Conservation (phyloP, 2,329 filamentous ascomycete species). For the Keithomyces neogunnii region DNA sequence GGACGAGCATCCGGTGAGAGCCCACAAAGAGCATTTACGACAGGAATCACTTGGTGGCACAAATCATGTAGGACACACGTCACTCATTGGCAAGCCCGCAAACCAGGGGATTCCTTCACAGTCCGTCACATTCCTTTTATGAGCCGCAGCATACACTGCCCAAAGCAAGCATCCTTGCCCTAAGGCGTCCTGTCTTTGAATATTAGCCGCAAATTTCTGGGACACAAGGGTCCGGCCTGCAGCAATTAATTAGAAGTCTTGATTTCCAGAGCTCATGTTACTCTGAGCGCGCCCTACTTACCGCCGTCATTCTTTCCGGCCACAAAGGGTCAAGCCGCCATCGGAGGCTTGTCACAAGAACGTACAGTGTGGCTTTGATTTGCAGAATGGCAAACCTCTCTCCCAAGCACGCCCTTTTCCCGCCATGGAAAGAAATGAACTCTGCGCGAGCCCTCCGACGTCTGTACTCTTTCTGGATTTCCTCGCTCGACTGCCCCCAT, state of each 20-base stretch:
- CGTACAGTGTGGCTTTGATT: conserved; percentile 24
- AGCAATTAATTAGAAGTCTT: background rate
- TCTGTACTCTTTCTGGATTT: conserved; percentile 25
- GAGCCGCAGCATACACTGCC: no score
- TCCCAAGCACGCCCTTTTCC: conserved; percentile 29
- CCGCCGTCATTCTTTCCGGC: conserved; percentile 23
- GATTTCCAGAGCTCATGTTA: background rate
- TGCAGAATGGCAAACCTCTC: conserved; percentile 31
- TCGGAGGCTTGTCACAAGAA: conserved; percentile 17
- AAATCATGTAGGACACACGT: no score
- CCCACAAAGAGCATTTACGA: no score
- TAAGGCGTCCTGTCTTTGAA: background rate
- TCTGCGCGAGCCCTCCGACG: conserved; percentile 25
- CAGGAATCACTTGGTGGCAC: no score
- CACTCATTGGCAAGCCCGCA: no score
- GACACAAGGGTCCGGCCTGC: conserved; percentile 11
- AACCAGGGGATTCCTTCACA: no score
- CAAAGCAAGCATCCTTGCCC: no score
- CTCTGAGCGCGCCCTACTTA: conserved; percentile 10
- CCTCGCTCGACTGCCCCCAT: conserved; percentile 26
- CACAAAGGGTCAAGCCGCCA: conserved; percentile 25
- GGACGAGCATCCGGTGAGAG: no score
- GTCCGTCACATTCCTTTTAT: no score
- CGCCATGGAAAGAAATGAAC: conserved; percentile 34
- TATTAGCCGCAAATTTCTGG: conserved; percentile 4